Evolutionary conservation across 139 green algal genomes (phyloP), one percentile per base, ranked within the genome.

Genomic region (Pseudopediastrum boryanum): DNA sequence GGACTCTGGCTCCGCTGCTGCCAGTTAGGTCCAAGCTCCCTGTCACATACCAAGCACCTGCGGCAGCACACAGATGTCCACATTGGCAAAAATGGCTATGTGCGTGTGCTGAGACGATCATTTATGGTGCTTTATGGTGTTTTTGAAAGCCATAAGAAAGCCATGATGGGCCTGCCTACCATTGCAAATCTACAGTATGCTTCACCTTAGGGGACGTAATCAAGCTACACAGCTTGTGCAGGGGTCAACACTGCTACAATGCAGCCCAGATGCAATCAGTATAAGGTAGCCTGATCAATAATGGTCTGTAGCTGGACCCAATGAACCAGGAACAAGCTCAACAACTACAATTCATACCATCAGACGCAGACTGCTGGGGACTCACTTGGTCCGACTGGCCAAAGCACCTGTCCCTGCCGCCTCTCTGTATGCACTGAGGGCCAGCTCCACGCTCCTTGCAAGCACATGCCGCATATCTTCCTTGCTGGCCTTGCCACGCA

Each of bases 381-480:
- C 73, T 43, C 73, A 63, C 73, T 61, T 39, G n/a, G 21, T 63
- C 4, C 42, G 66, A n/a, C 39, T 80, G 3, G 73, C 73, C 41
- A 38, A 44, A 48, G 59, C 4, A 1, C 27, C 8, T 80, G 59
- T 7, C 59, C 59, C 5, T n/a, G 6, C 35, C n/a, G 19, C 33
- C 23, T 23, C n/a, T 43, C 73, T 69, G 59, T 80, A 72, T 25
- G 73, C 73, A 27, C 63, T 33, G 43, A 80, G 73, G 21, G 73
- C 56, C 59, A 80, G 42, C 31, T 56, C 73, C 25, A 80, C 73
- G 31, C 54, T 63, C 31, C 73, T 69, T 43, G 38, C 43, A 19
- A 80, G 42, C 59, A 72, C 73, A 23, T 21, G 31, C 3, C 73
- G 23, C 58, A 80, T 80, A 61, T 80, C 59, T 27, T 71, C 73